These are phyloP conservation scores for Pythium insidiosum DNA, from an alignment of 352 stramenopile species.

Conservation along the genomic window DNA sequence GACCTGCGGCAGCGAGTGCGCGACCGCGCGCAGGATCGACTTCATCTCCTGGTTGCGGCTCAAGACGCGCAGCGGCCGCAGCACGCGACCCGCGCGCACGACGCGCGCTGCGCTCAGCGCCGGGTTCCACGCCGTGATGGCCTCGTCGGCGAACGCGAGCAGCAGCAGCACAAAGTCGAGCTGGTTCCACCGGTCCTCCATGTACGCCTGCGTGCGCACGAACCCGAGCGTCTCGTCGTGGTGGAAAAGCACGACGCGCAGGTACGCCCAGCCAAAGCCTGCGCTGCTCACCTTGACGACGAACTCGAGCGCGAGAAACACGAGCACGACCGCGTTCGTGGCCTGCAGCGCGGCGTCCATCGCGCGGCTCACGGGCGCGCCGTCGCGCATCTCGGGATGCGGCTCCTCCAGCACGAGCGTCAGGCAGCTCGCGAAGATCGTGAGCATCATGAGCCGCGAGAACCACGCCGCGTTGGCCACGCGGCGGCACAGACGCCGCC, in stretches of 20 bases:
- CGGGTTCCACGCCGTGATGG: constrained; percentile 35
- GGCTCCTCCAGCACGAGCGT: constrained; percentile 69
- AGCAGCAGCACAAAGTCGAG: constrained; percentile 55
- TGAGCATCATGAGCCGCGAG: constrained; percentile 49
- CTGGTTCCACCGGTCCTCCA: constrained; percentile 74
- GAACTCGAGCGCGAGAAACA: constrained; percentile 51
- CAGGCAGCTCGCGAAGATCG: constrained; percentile 64
- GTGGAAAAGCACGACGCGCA: constrained; percentile 49
- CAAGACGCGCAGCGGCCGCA: constrained; percentile 58
- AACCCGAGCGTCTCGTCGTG: constrained; percentile 56
- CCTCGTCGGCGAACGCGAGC: constrained; percentile 44
- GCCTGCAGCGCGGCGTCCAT: constrained; percentile 26
- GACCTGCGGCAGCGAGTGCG: constrained; percentile 56
- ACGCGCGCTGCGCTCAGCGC: constrained; percentile 36
- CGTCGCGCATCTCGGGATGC: constrained; percentile 47
- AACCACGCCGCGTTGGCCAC: constrained; percentile 33
- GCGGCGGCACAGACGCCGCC: constrained; percentile 13
- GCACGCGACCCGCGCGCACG: constrained; percentile 59
- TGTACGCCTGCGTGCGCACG: constrained; percentile 58
- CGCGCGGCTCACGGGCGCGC: constrained; percentile 18
- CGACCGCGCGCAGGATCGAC: constrained; percentile 56
- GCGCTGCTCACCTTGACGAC: constrained; percentile 40
- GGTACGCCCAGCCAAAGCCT: constrained; percentile 58
- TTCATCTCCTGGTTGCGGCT: constrained; percentile 81
- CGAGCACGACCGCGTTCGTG: constrained; percentile 37